Percentiles rank a stretch among this genome's conserved stretches.
Evolutionary conservation across 73 alveolate genomes (phyloP).

Genomic region (Paramecium biaurelia): DNA sequence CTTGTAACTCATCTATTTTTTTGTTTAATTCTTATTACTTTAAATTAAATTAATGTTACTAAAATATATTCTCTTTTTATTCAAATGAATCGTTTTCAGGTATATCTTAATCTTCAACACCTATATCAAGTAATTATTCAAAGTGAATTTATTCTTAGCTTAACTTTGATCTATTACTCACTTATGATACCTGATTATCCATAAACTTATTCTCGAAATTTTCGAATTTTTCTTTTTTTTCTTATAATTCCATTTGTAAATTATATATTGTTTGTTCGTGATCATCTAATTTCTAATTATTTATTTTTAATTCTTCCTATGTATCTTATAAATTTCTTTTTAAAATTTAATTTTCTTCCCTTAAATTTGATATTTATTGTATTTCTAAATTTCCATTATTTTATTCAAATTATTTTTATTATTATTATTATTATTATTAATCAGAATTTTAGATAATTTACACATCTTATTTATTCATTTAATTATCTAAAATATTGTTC

Average conservation of each 20-base stretch:
- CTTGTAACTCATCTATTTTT: neutral
- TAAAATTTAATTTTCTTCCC: neutral
- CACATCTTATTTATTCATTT: too few relatives aligned
- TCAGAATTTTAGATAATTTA: too few relatives aligned
- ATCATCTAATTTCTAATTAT: neutral
- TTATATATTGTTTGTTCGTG: neutral
- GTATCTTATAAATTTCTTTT: neutral
- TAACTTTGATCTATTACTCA: constrained; percentile 21
- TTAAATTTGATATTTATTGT: neutral
- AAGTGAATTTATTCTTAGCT: neutral
- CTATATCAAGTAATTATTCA: neutral
- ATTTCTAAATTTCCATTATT: too few relatives aligned
- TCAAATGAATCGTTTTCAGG: neutral
- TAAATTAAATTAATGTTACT: neutral
- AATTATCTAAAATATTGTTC: too few relatives aligned
- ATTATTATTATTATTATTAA: too few relatives aligned
- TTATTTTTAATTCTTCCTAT: neutral
- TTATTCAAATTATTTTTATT: too few relatives aligned
- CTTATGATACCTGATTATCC: neutral
- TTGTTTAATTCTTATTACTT: neutral
- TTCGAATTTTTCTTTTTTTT: neutral
- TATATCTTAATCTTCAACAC: neutral
- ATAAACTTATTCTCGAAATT: neutral
- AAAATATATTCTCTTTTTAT: neutral
- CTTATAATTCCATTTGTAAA: neutral